Base-by-base conservation (phyloP, 2,329 filamentous ascomycete species). In the Teratosphaeria pseudoeucalypti region DNA sequence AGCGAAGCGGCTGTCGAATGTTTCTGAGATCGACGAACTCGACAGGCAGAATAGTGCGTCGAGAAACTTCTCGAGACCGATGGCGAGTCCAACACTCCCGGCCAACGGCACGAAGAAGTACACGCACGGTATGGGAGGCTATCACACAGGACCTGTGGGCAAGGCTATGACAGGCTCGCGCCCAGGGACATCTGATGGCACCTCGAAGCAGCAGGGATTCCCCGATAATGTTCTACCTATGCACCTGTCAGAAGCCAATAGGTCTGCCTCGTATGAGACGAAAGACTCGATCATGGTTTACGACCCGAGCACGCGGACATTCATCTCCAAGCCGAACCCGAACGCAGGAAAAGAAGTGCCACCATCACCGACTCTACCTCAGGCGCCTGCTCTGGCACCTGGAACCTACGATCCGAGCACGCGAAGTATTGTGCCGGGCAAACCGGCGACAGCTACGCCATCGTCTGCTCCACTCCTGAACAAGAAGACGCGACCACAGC, bases 71-170 rank as follows among this genome's bases (percentile, higher is more conserved):
- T 83, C 81, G 54, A 76, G 79, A 34, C 81, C 81, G 47, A 81
- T 79, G 63, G 76, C 81, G 12, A 67, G 66, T 54, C 55, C 32
- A 5, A 58, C 29, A 5, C 58, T 23, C 47, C 58, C 63, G n/a
- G 58, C 61, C 12, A 58, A 63, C 1, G 56, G 61, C 32, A 62
- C 62, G 34, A 68, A 66, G 62, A 60, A 58, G 52, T 66, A 66
- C 34, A 66, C 66, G 32, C 66, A 68, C 58, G 66, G 66, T 4
- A 78, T 52, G 67, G 79, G 63, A 70, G 75, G 34, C 65, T 88
- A 70, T 81, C 87, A 54, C 85, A 85, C 85, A 16, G 78, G 84
- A 64, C 81, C 84, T 61, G 84, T 86, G 77, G 77, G 86, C 3
- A 32, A 53, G 12, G 29, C 19, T 26, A 19, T 9, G 52, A 16